Percentiles rank a stretch among this genome's conserved stretches.
Conservation (phyloP, 139 green algal species). For the Chlamydomonas sp. region DNA sequence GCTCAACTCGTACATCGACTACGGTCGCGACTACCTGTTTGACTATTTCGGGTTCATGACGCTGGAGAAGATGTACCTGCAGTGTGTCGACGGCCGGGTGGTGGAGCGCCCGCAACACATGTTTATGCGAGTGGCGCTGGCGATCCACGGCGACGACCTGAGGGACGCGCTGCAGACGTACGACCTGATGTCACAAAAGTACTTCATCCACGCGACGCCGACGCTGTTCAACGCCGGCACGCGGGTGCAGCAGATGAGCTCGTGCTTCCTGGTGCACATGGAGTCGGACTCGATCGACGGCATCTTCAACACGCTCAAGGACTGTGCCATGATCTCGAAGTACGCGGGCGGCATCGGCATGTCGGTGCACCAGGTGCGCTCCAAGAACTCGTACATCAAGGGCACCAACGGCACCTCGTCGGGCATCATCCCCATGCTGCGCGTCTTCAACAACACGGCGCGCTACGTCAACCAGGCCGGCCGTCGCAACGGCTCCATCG, state of each 20-base stretch:
- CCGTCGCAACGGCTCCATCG: slow-evolving; percentile 17
- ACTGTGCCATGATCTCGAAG: slow-evolving; percentile 36
- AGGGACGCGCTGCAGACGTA: slow-evolving; percentile 25
- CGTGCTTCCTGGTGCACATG: slow-evolving; percentile 32
- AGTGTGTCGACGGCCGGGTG: slow-evolving; percentile 11
- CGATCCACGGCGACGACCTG: slow-evolving; percentile 25
- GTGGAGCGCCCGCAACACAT: slow-evolving; percentile 38
- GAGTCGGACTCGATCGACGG: slow-evolving; percentile 34
- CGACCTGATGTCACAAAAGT: slow-evolving; percentile 12
- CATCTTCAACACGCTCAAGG: slow-evolving; percentile 35
- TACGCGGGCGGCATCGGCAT: slow-evolving; percentile 33
- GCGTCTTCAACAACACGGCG: slow-evolving; percentile 31
- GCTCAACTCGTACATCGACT: slow-evolving; percentile 12
- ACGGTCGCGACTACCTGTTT: slow-evolving; percentile 16
- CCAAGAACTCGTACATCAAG: slow-evolving; percentile 13
- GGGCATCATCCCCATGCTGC: slow-evolving; percentile 36
- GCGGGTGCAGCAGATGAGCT: slow-evolving; percentile 15
- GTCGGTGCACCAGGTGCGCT: slow-evolving; percentile 23
- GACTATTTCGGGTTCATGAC: slow-evolving; percentile 33
- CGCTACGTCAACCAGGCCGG: slow-evolving; percentile 26
- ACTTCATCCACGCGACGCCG: slow-evolving; percentile 29
- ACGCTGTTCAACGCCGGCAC: slow-evolving; percentile 42
- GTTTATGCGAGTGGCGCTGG: slow-evolving; percentile 34
- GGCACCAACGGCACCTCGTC: slow-evolving; percentile 25
- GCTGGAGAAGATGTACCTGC: slow-evolving; percentile 24